Percentiles rank a stretch among this genome's conserved stretches.
phyloP scores from a whole-genome alignment of 192 early-diverging fungal species.

The Coemansia sp. region DNA sequence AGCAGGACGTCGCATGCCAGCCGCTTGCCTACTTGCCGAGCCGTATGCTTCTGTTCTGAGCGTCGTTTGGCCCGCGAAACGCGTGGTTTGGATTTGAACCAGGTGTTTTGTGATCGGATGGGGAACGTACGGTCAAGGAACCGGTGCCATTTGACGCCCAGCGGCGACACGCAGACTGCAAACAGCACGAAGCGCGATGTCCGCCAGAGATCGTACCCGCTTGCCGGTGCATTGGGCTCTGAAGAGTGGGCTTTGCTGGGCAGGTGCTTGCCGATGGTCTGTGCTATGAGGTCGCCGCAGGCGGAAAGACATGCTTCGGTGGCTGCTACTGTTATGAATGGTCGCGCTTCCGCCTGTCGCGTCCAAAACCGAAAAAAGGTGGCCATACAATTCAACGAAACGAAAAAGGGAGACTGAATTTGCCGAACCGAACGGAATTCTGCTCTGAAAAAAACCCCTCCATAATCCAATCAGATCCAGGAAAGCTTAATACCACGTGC shows the following conservation, averaged over 20 bases:
- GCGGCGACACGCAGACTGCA: slow-evolving; percentile 41
- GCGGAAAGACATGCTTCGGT: slow-evolving; percentile 52
- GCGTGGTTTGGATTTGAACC: slow-evolving; percentile 34
- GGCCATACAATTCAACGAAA: slow-evolving; percentile 24
- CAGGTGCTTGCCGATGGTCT: slow-evolving; percentile 37
- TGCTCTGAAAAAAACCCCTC: neutral
- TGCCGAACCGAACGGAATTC: neutral
- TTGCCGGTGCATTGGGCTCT: neutral
- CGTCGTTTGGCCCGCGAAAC: slow-evolving; percentile 19
- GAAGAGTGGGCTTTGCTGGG: neutral
- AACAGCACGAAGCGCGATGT: slow-evolving; percentile 48
- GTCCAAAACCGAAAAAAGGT: slow-evolving; percentile 54
- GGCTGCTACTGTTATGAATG: slow-evolving; percentile 48
- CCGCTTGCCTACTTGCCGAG: slow-evolving; percentile 44
- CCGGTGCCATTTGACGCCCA: slow-evolving; percentile 52
- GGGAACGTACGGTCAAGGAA: slow-evolving; percentile 50
- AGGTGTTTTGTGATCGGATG: slow-evolving; percentile 43
- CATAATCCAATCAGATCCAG: neutral
- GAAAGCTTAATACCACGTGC: neutral
- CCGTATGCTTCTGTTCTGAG: slow-evolving; percentile 27
- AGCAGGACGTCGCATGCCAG: slow-evolving; percentile 37
- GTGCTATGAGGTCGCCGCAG: slow-evolving; percentile 52
- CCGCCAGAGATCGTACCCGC: slow-evolving; percentile 41
- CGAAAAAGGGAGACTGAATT: slow-evolving; percentile 6
- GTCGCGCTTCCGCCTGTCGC: slow-evolving; percentile 50